Percentiles rank a stretch among this genome's conserved stretches.
Evolutionary conservation across 495 filamentous ascomycete genomes (phyloP).

Genomic region (Cercophora newfieldiana): DNA sequence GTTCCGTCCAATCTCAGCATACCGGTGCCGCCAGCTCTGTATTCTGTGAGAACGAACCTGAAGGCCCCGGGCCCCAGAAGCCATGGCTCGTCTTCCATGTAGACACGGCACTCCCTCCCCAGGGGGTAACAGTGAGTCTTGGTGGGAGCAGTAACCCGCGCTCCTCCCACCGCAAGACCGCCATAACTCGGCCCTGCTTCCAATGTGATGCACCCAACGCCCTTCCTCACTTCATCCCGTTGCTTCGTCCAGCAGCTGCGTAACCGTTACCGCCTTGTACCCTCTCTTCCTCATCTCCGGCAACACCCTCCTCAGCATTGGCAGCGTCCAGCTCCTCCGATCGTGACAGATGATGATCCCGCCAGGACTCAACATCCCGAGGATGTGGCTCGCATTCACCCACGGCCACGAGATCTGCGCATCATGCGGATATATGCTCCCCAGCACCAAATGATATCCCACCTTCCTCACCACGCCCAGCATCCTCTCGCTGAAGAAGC

Average conservation of each 20-base stretch:
- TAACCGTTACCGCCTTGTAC: slow-evolving; percentile 68
- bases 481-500: slow-evolving; percentile 73
- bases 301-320: slow-evolving; percentile 71
- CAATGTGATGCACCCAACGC: not conserved
- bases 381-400: slow-evolving; percentile 75
- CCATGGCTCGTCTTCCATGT: not conserved
- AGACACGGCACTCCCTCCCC: too few relatives aligned
- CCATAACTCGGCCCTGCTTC: too few relatives aligned
- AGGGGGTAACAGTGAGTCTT: too few relatives aligned
- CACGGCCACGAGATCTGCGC: slow-evolving; percentile 66
- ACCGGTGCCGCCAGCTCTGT: not conserved
- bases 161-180: too few relatives aligned
- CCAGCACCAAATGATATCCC: slow-evolving; percentile 69
- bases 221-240: slow-evolving; percentile 22
- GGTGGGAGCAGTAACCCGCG: too few relatives aligned
- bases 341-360: slow-evolving; percentile 84
- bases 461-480: slow-evolving; percentile 52
- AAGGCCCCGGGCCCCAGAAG: not conserved
- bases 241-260: slow-evolving; percentile 53
- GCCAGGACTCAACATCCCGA: slow-evolving; percentile 74
- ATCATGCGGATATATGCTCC: slow-evolving; percentile 85
- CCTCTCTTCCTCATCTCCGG: slow-evolving; percentile 66
- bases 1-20: not conserved
- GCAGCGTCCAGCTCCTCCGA: slow-evolving; percentile 71
- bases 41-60: not conserved